Evolutionary conservation across 805 yeast species (phyloP), one percentile per base, ranked within the genome.

Genomic region (Ogataea saltuana): DNA sequence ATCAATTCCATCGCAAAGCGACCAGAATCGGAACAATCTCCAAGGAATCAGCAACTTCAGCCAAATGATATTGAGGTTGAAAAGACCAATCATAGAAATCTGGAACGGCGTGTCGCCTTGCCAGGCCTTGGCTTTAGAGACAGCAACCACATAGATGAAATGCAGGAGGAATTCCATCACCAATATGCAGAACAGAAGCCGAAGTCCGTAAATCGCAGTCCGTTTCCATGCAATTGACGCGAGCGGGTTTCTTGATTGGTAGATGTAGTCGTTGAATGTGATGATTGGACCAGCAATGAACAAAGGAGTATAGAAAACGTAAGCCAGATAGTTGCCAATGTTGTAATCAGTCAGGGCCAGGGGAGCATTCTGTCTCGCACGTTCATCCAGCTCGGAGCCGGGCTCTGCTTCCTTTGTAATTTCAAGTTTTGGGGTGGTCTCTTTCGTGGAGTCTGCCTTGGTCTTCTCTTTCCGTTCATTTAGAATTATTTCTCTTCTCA

Each of bases 211-310:
- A 0, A 75, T 64, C 1, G 72, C 39, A 0, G 77, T 80, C 33
- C 86, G 69, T 37, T 70, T 74, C 41, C 58, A 47, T 40, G 76
- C 73, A 26, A 85, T 82, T 0, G 95, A 76, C 1, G 84, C 73
- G 13, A 84, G 66, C 13, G 79, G 72, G 49, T 75, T 71, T 27
- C 69, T 66, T 3, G 83, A 70, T 67, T 93, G 99, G 54, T 83
- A 82, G 31, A 85, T 63, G 62, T 81, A 93, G 63, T 93, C 99
- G 66, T 93, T 93, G 70, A 86, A 93, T 0, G 98, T 86, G 31
- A 93, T 60, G 13, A 93, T 81, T 18, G 99, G 99, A 1, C 99
- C 99, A 2, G 96, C 97, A 54, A 93, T 82, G 64, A 86, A 87
- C 36, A 93, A 68, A 3, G 99, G 99, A 0, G 96, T 78, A 57